phyloP scores from a whole-genome alignment of 2,329 filamentous ascomycete genomes.

The Exophiala oligosperma region DNA sequence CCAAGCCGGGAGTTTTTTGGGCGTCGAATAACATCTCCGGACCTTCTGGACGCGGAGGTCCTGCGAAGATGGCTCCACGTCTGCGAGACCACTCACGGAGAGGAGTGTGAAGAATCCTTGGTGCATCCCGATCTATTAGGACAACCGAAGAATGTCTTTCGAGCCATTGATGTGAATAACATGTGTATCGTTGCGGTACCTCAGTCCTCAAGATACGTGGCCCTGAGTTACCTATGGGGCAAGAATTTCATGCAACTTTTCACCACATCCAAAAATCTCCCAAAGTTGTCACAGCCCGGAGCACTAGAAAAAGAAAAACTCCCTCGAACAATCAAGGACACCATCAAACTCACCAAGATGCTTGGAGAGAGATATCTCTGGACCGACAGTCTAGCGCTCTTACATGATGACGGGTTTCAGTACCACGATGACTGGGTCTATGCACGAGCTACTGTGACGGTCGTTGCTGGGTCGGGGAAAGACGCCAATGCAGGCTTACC shows the following conservation, averaged over 20 bases:
- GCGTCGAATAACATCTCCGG: slow-evolving; percentile 24
- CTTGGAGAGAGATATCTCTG: slow-evolving; percentile 30
- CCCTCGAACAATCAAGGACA: slow-evolving; percentile 30
- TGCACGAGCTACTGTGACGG: slow-evolving; percentile 25
- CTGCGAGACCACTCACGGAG: slow-evolving; percentile 27
- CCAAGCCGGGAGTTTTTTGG: slow-evolving; percentile 28
- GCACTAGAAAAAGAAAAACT: slow-evolving; percentile 28
- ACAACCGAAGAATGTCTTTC: slow-evolving; percentile 23
- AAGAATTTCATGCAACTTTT: slow-evolving; percentile 30
- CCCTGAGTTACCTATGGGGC: slow-evolving; percentile 32
- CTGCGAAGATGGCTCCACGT: slow-evolving; percentile 26
- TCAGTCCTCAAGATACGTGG: slow-evolving; percentile 26
- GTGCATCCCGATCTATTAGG: slow-evolving; percentile 27
- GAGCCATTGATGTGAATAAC: slow-evolving; percentile 28
- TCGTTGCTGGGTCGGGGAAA: slow-evolving; percentile 28
- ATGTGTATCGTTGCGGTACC: slow-evolving; percentile 28
- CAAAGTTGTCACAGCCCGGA: slow-evolving; percentile 26
- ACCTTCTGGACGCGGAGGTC: slow-evolving; percentile 26
- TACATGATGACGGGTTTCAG: slow-evolving; percentile 30
- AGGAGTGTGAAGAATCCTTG: slow-evolving; percentile 29
- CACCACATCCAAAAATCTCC: slow-evolving; percentile 27
- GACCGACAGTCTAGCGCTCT: slow-evolving; percentile 30
- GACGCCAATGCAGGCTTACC: slow-evolving; percentile 31
- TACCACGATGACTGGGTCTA: slow-evolving; percentile 33
- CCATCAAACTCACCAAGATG: slow-evolving; percentile 29